A percentile compares a stretch with the other conserved stretches of the same genome.
Conservation (phyloP, 805 yeast species). For the Candida odintsovae region DNA sequence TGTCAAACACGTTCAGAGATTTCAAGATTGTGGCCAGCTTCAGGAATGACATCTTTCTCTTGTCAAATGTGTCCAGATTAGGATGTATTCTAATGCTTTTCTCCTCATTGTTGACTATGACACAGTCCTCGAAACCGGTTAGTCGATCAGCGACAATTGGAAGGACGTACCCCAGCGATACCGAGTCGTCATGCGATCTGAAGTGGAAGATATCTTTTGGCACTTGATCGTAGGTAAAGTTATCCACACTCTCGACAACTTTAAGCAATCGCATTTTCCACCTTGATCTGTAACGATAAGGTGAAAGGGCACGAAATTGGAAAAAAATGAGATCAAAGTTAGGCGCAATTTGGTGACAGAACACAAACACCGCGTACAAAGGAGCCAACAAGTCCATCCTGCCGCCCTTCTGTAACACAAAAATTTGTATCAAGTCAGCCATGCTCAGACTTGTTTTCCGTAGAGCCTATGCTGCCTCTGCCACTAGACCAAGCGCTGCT, state of each 20-base stretch:
- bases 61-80: slow-evolving; percentile 31
- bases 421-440: too few species aligned
- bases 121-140: slow-evolving; percentile 5
- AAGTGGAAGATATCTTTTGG: slow-evolving; percentile 4
- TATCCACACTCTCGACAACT: slow-evolving; percentile 18
- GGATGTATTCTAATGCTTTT: slow-evolving; percentile 26
- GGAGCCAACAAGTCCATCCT: too few species aligned
- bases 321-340: not conserved
- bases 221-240: slow-evolving; percentile 19
- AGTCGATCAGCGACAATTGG: slow-evolving; percentile 10
- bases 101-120: slow-evolving; percentile 20
- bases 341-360: too few species aligned
- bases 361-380: too few species aligned
- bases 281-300: not conserved
- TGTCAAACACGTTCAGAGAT: slow-evolving; percentile 29
- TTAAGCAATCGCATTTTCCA: not conserved
- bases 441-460: slow-evolving; percentile 1
- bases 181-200: slow-evolving; percentile 14
- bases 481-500: slow-evolving; percentile 4
- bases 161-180: slow-evolving; percentile 10
- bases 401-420: not conserved
- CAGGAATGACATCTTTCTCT: slow-evolving; percentile 36
- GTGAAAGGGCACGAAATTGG: not conserved
- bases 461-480: slow-evolving; percentile 4
- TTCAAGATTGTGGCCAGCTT: slow-evolving; percentile 38